phyloP scores from a whole-genome alignment of 176 grass and related monocot genomes.

The Microstegium vimineum region DNA sequence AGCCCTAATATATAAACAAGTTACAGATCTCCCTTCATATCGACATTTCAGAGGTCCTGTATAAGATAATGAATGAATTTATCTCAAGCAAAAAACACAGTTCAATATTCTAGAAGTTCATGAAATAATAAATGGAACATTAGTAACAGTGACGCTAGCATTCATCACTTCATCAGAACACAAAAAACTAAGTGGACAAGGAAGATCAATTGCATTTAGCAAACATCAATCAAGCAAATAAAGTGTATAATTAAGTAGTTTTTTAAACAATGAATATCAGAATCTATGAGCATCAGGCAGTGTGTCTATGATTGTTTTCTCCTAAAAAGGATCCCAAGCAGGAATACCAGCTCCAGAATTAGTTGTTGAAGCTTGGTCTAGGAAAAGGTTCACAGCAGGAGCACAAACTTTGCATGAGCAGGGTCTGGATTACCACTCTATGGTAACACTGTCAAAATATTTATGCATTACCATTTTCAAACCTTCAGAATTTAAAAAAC shows the following conservation, averaged over 20 bases:
- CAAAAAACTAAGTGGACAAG: neutral
- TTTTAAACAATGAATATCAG: neutral
- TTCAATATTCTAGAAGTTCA: neutral
- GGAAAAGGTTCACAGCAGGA: neutral
- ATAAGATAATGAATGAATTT: conserved; percentile 42
- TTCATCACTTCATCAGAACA: too few relatives aligned
- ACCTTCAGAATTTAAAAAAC: neutral
- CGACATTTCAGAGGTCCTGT: conserved; percentile 40
- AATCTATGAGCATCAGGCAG: neutral
- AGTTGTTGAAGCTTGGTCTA: neutral
- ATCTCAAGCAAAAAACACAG: conserved; percentile 16
- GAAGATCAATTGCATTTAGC: neutral
- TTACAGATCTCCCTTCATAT: conserved; percentile 45
- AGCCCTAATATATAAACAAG: conserved; percentile 42
- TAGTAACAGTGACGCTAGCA: neutral
- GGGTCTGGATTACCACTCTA: neutral
- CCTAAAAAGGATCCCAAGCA: neutral
- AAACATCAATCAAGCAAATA: neutral
- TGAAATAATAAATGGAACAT: neutral
- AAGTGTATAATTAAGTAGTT: neutral
- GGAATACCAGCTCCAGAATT: neutral
- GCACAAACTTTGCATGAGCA: neutral
- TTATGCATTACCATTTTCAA: neutral
- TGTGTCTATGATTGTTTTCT: neutral
- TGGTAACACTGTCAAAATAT: neutral